Base-by-base conservation (phyloP, 202 grass and related monocot species). In the Hordeum pubiflorum region DNA sequence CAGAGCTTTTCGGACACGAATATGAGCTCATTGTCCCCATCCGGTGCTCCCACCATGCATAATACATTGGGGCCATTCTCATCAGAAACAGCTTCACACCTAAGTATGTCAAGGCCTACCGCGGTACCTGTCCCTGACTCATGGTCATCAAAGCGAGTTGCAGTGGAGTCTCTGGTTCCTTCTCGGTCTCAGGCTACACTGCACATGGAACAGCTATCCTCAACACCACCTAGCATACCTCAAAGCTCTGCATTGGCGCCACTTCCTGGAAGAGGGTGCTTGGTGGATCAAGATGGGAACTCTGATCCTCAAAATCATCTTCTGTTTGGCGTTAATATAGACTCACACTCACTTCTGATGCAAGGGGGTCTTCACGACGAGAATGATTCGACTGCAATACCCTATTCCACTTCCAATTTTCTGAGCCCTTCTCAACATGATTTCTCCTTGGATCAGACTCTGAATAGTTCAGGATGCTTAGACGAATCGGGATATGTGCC, bases 371-470 rank as follows among this genome's bases (percentile, higher is more conserved):
- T 93, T 2, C 78, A 85, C 4, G 85, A 74, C 20, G 89, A 82
- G 38, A 93, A 85, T 86, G 90, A 91, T 81, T 84, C 96, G 26
- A 85, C 85, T 0, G 54, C 79, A 37, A 86, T 99, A 31, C 85
- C 83, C n/a, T 96, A 95, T 72, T 89, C 89, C 63, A 86, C 89
- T 23, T 91, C 90, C 77, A 94, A 99, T 85, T 96, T 95, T 66
- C 79, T 99, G 78, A 91, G 83, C 58, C 86, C 92, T 31, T 84
- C 83, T 33, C 87, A 87, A 62, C 87, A 91, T 83, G 92, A 91
- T 74, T 95, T 96, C 34, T 60, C 80, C 48, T 69, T 93, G 87
- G 94, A 91, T 57, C 90, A 89, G 76, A 46, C 90, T 9, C 82
- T 99, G 66, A 84, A 86, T 60, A 81, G 80, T 63, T 82, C 89